These are phyloP conservation scores for Malus hybrid DNA, from an alignment of 331 rosid species.

Conservation along the genomic window DNA sequence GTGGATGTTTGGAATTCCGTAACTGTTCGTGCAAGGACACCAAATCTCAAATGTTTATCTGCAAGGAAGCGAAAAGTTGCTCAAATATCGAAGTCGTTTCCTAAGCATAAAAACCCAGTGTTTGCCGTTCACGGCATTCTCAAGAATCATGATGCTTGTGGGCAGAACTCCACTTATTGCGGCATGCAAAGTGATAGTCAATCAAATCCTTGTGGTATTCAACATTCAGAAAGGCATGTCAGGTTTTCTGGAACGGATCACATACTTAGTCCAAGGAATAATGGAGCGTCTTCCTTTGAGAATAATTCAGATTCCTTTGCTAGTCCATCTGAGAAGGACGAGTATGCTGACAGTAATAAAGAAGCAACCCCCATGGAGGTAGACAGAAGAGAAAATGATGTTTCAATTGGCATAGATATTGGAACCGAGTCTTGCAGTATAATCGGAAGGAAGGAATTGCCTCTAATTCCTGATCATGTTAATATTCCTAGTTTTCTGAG, in stretches of 20 bases:
- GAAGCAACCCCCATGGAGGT: constrained; percentile 38
- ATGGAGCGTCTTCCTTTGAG: constrained; percentile 26
- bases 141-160: constrained; percentile 37
- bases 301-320: constrained; percentile 29
- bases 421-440: constrained; percentile 29
- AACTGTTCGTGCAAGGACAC: constrained; percentile 36
- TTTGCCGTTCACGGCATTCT: constrained; percentile 45
- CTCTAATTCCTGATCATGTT: constrained; percentile 29
- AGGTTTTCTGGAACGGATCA: constrained; percentile 47
- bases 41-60: constrained; percentile 31
- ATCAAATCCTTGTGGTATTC: constrained; percentile 27
- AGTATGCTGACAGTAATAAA: constrained; percentile 36
- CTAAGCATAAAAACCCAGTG: constrained; percentile 29
- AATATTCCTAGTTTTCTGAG: constrained; percentile 28
- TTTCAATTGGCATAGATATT: constrained; percentile 21
- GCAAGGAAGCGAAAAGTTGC: constrained; percentile 31
- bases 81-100: constrained; percentile 18
- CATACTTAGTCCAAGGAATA: constrained; percentile 36
- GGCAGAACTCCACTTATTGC: constrained; percentile 31
- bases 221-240: constrained; percentile 37
- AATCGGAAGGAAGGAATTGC: constrained; percentile 41
- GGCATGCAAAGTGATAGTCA: constrained; percentile 24
- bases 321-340: constrained; percentile 39
- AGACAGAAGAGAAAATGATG: constrained; percentile 14
- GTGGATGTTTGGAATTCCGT: constrained; percentile 22